phyloP scores from a whole-genome alignment of 73 alveolate genomes.

The Strombidium stylifer region DNA sequence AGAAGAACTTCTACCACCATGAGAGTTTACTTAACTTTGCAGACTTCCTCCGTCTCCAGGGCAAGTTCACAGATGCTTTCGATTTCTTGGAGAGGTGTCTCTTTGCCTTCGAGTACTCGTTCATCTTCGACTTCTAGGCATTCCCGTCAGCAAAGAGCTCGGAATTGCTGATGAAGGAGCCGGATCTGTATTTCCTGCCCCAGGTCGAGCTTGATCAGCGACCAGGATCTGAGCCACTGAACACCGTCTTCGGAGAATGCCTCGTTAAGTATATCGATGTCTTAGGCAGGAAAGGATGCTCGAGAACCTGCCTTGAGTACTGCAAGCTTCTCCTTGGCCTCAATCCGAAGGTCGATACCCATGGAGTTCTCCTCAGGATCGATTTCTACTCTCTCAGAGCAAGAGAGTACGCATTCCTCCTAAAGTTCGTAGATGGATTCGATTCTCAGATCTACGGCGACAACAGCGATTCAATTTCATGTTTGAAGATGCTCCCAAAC shows the following conservation, averaged over 20 bases:
- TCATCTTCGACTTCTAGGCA: conserved; percentile 33
- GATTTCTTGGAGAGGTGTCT: conserved; percentile 50
- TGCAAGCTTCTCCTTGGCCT: conserved; percentile 58
- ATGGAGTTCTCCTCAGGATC: conserved; percentile 62
- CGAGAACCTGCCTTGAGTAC: conserved; percentile 67
- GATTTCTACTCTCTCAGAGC: conserved; percentile 73
- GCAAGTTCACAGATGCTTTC: conserved; percentile 49
- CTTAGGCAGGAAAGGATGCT: conserved; percentile 76
- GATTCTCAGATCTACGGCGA: conserved; percentile 52
- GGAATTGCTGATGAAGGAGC: no score
- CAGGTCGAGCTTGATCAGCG: conserved; percentile 40
- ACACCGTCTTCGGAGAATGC: conserved; percentile 44
- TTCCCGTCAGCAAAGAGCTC: conserved; percentile 35
- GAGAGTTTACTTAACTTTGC: conserved; percentile 55
- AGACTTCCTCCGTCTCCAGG: conserved; percentile 60
- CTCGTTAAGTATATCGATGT: conserved; percentile 63
- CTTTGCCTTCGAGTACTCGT: conserved; percentile 51
- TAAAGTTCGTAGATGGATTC: conserved; percentile 40
- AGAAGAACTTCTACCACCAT: conserved; percentile 62
- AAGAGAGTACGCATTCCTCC: conserved; percentile 49
- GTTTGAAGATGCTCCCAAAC: conserved; percentile 58
- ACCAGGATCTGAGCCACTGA: conserved; percentile 38
- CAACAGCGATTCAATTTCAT: conserved; percentile 27
- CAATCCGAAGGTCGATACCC: conserved; percentile 61
- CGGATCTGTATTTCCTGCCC: conserved; percentile 13